These are phyloP conservation scores for Saksenaea vasiformis DNA, from an alignment of 371 early-diverging fungal genomes.

Conservation along the genomic window DNA sequence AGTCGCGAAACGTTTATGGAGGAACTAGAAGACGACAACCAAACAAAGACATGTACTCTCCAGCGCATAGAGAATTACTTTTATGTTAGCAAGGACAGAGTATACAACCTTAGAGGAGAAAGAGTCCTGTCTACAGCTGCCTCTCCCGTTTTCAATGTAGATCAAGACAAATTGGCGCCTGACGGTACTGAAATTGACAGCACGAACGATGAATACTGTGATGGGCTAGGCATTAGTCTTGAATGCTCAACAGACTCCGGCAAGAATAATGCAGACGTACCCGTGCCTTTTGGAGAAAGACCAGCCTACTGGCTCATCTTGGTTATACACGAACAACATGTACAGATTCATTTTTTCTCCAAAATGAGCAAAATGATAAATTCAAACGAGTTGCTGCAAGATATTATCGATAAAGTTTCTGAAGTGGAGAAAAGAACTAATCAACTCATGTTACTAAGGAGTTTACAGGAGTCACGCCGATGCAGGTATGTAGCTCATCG, in stretches of 20 bases:
- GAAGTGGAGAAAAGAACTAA: conserved; percentile 69
- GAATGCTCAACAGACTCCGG: not conserved
- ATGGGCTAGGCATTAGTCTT: conserved; percentile 44
- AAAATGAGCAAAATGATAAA: conserved; percentile 50
- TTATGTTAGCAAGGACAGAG: conserved; percentile 55
- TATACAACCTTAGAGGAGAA: conserved; percentile 35
- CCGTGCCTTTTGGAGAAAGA: conserved; percentile 15
- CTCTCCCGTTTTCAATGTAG: conserved; percentile 8
- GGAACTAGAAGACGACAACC: conserved; percentile 50
- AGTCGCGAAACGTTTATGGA: conserved; percentile 59
- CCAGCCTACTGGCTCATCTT: conserved; percentile 71
- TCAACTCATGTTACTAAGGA: conserved; percentile 61
- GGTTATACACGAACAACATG: conserved; percentile 50
- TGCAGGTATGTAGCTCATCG: conserved; percentile 54
- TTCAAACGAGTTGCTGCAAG: conserved; percentile 49
- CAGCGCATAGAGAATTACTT: conserved; percentile 58
- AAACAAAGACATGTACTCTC: conserved; percentile 26
- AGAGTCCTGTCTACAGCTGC: conserved; percentile 18
- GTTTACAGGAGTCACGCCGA: conserved; percentile 65
- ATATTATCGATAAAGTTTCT: conserved; percentile 53
- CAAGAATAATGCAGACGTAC: not conserved
- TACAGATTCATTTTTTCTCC: conserved; percentile 73
- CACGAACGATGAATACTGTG: conserved; percentile 28
- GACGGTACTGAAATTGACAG: not conserved
- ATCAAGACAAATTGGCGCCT: not conserved